Evolutionary conservation across 192 early-diverging fungal genomes (phyloP).

Genomic region (Rhizophagus prolifer): DNA sequence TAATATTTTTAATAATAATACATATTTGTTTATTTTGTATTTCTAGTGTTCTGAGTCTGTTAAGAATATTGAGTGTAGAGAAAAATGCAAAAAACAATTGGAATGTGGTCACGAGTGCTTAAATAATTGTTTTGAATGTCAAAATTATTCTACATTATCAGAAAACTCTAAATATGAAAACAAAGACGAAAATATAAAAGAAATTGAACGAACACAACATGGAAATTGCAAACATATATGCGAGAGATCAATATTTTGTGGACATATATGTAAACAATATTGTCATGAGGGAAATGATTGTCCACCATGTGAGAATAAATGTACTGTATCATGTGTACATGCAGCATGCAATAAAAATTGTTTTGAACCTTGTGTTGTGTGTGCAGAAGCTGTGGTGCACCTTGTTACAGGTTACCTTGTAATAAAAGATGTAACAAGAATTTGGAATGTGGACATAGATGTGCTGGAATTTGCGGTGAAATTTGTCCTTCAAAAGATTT

Average conservation of each 20-base stretch:
- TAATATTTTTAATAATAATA: too few species aligned
- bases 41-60: conserved; percentile 30
- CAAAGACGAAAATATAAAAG: conserved; percentile 27
- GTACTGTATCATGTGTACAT: conserved; percentile 46
- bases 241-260: too few species aligned
- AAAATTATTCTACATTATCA: neutral
- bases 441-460: conserved; percentile 52
- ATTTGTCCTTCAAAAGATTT: conserved; percentile 32
- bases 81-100: conserved; percentile 32
- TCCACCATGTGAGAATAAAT: conserved; percentile 43
- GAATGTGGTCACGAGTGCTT: conserved; percentile 45
- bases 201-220: neutral
- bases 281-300: conserved; percentile 5
- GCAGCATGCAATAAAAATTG: conserved; percentile 40
- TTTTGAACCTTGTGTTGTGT: conserved; percentile 41
- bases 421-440: conserved; percentile 45
- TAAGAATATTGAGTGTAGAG: conserved; percentile 22
- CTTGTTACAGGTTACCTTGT: conserved; percentile 59
- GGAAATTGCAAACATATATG: conserved; percentile 37
- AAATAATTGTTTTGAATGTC: conserved; percentile 42
- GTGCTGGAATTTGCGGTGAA: conserved; percentile 53
- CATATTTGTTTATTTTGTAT: neutral
- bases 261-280: neutral
- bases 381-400: conserved; percentile 55
- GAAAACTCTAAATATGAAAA: neutral